These are phyloP conservation scores for Penicillium coffeae DNA, from an alignment of 495 filamentous ascomycete species.

Conservation along the genomic window DNA sequence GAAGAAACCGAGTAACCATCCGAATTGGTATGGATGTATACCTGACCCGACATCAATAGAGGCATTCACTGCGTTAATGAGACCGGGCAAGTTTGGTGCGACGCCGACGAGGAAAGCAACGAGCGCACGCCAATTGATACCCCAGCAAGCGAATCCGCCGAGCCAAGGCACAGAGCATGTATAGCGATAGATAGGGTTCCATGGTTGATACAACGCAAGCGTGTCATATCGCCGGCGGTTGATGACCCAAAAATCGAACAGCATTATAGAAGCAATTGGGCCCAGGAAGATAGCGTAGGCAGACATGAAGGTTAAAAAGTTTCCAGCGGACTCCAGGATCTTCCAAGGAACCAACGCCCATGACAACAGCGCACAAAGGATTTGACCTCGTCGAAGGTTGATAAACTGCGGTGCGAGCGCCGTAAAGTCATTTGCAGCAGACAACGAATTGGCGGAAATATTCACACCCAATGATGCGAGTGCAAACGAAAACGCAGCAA, in stretches of 20 bases:
- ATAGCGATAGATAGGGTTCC: slow-evolving; percentile 47
- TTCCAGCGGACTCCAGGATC: slow-evolving; percentile 55
- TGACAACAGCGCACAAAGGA: slow-evolving; percentile 55
- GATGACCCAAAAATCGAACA: slow-evolving; percentile 65
- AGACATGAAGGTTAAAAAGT: slow-evolving; percentile 59
- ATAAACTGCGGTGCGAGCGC: slow-evolving; percentile 55
- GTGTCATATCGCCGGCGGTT: slow-evolving; percentile 59
- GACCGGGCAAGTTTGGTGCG: slow-evolving; percentile 56
- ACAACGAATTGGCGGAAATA: slow-evolving; percentile 63
- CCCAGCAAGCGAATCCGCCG: slow-evolving; percentile 13
- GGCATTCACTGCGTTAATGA: slow-evolving; percentile 49
- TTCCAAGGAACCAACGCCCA: slow-evolving; percentile 64
- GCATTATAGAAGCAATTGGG: slow-evolving; percentile 64
- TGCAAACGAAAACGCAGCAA: slow-evolving; percentile 45
- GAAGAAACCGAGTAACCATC: slow-evolving; percentile 54
- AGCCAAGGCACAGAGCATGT: slow-evolving; percentile 30
- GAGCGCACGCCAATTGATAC: slow-evolving; percentile 64
- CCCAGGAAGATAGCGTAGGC: slow-evolving; percentile 65
- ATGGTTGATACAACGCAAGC: slow-evolving; percentile 44
- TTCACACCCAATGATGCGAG: slow-evolving; percentile 50
- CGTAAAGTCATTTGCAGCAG: slow-evolving; percentile 61
- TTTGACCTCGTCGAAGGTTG: slow-evolving; percentile 61
- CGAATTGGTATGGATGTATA: slow-evolving; percentile 51
- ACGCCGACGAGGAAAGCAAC: slow-evolving; percentile 61
- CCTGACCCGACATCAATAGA: slow-evolving; percentile 44